A percentile compares a stretch with the other conserved stretches of the same genome.
Evolutionary conservation across 1,284 basidiomycete species (phyloP).

Genomic region (Naganishia liquefaciens): DNA sequence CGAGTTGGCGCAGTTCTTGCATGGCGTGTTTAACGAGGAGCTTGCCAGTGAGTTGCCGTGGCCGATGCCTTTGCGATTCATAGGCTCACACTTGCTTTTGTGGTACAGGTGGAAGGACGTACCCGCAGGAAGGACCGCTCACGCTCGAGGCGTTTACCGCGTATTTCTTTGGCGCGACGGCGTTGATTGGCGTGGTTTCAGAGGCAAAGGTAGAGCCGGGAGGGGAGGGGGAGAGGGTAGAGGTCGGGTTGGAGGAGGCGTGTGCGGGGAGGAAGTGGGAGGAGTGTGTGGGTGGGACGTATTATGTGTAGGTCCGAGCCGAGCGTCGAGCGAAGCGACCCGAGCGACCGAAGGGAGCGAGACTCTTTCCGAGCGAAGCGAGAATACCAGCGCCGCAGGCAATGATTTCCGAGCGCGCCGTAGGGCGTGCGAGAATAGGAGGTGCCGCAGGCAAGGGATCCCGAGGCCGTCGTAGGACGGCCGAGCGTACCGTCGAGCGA

Average conservation of each 20-base stretch:
- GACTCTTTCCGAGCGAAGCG: too few relatives aligned
- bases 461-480: too few relatives aligned
- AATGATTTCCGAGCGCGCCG: too few relatives aligned
- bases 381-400: too few relatives aligned
- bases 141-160: conserved; percentile 63
- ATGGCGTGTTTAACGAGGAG: conserved; percentile 67
- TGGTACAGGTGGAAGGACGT: conserved; percentile 65
- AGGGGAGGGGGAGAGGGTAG: conserved; percentile 37
- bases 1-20: conserved; percentile 66
- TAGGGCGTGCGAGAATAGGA: too few relatives aligned
- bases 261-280: conserved; percentile 63
- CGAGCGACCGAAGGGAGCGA: too few relatives aligned
- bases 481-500: too few relatives aligned
- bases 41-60: conserved; percentile 58
- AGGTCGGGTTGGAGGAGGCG: conserved; percentile 54
- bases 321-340: too few relatives aligned
- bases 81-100: neutral
- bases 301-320: conserved; percentile 64
- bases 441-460: too few relatives aligned
- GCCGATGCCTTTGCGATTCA: neutral
- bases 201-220: conserved; percentile 35
- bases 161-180: conserved; percentile 72
- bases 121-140: conserved; percentile 72
- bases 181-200: conserved; percentile 67
- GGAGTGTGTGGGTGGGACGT: conserved; percentile 72